A percentile compares a stretch with the other conserved stretches of the same genome.
phyloP scores from a whole-genome alignment of 495 filamentous ascomycete species.

The Penicillium antarcticum region DNA sequence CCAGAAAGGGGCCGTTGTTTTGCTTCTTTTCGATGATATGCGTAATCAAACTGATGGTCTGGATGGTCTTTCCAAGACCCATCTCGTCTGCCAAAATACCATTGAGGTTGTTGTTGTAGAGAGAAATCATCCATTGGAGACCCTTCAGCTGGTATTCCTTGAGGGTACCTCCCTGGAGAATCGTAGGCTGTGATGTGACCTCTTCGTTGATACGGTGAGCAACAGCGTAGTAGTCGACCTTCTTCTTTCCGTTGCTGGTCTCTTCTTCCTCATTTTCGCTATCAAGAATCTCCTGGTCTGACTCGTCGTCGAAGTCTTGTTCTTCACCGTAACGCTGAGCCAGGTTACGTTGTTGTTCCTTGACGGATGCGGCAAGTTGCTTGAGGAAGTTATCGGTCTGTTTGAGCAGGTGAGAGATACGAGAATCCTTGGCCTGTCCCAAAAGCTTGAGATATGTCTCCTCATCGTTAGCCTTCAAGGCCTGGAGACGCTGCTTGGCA shows the following conservation, averaged over 20 bases:
- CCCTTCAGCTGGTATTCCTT: slow-evolving; percentile 99
- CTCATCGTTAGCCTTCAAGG: slow-evolving; percentile 97
- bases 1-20: slow-evolving; percentile 89
- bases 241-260: slow-evolving; percentile 51
- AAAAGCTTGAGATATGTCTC: slow-evolving; percentile 96
- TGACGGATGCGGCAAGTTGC: slow-evolving; percentile 89
- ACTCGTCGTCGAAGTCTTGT: slow-evolving; percentile 54
- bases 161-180: slow-evolving; percentile 84
- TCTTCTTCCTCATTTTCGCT: slow-evolving; percentile 70
- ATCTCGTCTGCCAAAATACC: slow-evolving; percentile 98
- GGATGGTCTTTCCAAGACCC: slow-evolving; percentile 99
- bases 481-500: slow-evolving; percentile 98
- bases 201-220: slow-evolving; percentile 94
- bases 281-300: slow-evolving; percentile 64
- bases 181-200: slow-evolving; percentile 72
- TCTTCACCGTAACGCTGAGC: slow-evolving; percentile 73
- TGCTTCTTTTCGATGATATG: slow-evolving; percentile 95
- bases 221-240: slow-evolving; percentile 97
- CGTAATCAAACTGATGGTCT: slow-evolving; percentile 96
- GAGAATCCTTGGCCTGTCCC: slow-evolving; percentile 97
- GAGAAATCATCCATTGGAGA: slow-evolving; percentile 97
- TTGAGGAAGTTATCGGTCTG: slow-evolving; percentile 97
- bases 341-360: slow-evolving; percentile 81
- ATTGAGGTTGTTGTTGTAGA: slow-evolving; percentile 99
- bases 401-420: slow-evolving; percentile 92